A percentile compares a stretch with the other conserved stretches of the same genome.
These are phyloP conservation scores for Penicillium paneum DNA, from an alignment of 2,329 filamentous ascomycete genomes.

Conservation along the genomic window DNA sequence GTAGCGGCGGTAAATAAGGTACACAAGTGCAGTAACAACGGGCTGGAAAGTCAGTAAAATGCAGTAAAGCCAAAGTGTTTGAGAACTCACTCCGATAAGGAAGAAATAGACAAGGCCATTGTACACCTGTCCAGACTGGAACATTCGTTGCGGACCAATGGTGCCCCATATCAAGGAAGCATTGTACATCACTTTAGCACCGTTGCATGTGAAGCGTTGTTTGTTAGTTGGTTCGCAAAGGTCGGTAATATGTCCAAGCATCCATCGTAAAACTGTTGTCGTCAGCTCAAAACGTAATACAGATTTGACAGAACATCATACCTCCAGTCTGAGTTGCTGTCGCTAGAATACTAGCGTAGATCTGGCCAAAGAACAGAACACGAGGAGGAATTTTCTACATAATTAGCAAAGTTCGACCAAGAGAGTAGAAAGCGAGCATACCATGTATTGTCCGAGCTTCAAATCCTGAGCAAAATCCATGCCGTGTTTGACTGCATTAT, in stretches of 20 bases:
- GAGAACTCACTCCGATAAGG: slow-evolving; percentile 26
- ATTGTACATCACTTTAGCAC: slow-evolving; percentile 35
- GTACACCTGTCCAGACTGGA: slow-evolving; percentile 31
- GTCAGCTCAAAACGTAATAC: slow-evolving; percentile 1
- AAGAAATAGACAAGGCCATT: slow-evolving; percentile 34
- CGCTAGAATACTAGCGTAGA: slow-evolving; percentile 34
- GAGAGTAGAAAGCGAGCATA: background rate
- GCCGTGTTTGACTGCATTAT: slow-evolving; percentile 35
- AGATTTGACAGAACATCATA: slow-evolving; percentile 5
- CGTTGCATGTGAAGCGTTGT: slow-evolving; percentile 34
- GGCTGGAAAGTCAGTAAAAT: slow-evolving; percentile 14
- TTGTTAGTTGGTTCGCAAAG: slow-evolving; percentile 31
- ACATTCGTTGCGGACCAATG: slow-evolving; percentile 34
- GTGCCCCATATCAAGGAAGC: slow-evolving; percentile 35
- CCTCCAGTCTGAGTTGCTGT: slow-evolving; percentile 34
- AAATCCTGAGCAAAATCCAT: slow-evolving; percentile 35
- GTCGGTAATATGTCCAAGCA: slow-evolving; percentile 29
- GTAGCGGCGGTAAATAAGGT: slow-evolving; percentile 27
- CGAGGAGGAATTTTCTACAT: slow-evolving; percentile 30
- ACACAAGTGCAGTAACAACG: slow-evolving; percentile 31
- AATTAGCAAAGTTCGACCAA: background rate
- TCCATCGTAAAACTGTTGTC: slow-evolving; percentile 30
- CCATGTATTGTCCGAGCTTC: slow-evolving; percentile 35
- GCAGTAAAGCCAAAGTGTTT: background rate
- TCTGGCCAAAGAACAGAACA: slow-evolving; percentile 35